Base-by-base conservation (phyloP, 2,329 filamentous ascomycete genomes). In the Fusarium sp. region DNA sequence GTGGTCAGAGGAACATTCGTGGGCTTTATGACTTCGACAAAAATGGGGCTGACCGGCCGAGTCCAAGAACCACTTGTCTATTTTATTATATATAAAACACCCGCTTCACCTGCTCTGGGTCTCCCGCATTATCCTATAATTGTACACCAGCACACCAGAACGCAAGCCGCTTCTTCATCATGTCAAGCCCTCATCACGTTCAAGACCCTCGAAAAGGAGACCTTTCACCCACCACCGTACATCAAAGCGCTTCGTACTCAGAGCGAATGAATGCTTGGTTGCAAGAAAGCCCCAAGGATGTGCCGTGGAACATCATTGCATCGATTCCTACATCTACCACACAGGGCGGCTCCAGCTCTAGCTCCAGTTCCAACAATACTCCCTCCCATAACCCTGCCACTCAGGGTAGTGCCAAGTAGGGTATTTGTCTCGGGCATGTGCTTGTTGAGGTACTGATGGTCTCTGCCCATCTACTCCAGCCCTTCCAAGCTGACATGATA, bases 251-350 rank as follows among this genome's bases (percentile, higher is more conserved):
- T 0, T 0, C 7, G 4, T 36, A 43, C 4, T 42, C 58, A 1
- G 36, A 48, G 0, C 40, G 3, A 0, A 3, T 45, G 5, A 62
- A 52, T 6, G 28, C 32, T 9, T 69, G 53, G 53, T 0, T 69
- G 26, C 26, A 8, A 25, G 53, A 69, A 44, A 9, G 0, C 11
- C 40, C 15, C 0, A 44, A 38, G 2, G 26, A 57, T 0, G 58
- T 50, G 49, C 62, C 65, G 0, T 70, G 52, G 49, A 2, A 68
- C 7, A 24, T 1, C 8, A 0, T 46, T 34, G 29, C 1, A n/a
- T 59, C 26, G 6, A 7, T 68, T 49, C 8, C 10, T n/a, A 1
- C 2, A 6, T 24, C 34, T n/a, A 26, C 42, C 7, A 10, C 15
- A 0, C 12, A 52, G 9, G 2, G 11, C 2, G 1, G 4, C 0